phyloP scores from a whole-genome alignment of 805 yeast genomes.

The Teunomyces kruisii region DNA sequence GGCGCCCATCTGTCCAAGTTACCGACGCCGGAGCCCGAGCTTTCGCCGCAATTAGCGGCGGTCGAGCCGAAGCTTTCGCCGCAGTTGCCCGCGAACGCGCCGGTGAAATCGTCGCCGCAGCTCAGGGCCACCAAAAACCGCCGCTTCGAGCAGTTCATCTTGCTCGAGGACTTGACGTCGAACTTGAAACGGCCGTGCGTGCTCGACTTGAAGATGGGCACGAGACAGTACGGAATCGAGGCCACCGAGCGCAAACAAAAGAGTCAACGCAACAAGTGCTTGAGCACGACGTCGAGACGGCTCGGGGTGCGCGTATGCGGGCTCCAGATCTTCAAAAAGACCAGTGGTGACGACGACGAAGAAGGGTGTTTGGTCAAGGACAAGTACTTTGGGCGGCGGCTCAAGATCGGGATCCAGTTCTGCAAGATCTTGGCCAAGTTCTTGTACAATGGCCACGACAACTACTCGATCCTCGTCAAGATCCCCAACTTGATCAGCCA shows the following conservation, averaged over 20 bases:
- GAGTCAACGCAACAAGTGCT: conserved; percentile 83
- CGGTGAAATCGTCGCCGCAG: no score
- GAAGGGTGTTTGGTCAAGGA: conserved; percentile 55
- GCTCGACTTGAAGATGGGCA: conserved; percentile 95
- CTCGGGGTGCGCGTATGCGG: conserved; percentile 96
- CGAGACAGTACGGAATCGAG: conserved; percentile 96
- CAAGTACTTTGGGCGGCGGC: conserved; percentile 86
- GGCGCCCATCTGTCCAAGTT: not conserved
- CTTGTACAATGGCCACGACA: conserved; percentile 69
- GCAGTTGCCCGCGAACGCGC: no score
- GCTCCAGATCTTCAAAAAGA: conserved; percentile 50
- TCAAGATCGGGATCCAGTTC: conserved; percentile 73
- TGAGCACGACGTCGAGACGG: conserved; percentile 70
- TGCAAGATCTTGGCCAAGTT: conserved; percentile 72
- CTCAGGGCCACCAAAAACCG: conserved; percentile 42
- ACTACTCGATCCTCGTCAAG: conserved; percentile 60
- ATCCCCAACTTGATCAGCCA: conserved; percentile 65
- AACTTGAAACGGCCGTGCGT: conserved; percentile 87
- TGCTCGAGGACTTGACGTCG: conserved; percentile 86
- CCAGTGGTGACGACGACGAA: conserved; percentile 3
- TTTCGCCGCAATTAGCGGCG: not conserved
- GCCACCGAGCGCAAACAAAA: conserved; percentile 68
- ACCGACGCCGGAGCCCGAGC: not conserved
- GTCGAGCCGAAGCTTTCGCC: conserved; percentile 3
- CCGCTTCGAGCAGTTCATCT: conserved; percentile 74